Conservation (phyloP, 2,329 filamentous ascomycete genomes). For the Verticillium alfalfae region DNA sequence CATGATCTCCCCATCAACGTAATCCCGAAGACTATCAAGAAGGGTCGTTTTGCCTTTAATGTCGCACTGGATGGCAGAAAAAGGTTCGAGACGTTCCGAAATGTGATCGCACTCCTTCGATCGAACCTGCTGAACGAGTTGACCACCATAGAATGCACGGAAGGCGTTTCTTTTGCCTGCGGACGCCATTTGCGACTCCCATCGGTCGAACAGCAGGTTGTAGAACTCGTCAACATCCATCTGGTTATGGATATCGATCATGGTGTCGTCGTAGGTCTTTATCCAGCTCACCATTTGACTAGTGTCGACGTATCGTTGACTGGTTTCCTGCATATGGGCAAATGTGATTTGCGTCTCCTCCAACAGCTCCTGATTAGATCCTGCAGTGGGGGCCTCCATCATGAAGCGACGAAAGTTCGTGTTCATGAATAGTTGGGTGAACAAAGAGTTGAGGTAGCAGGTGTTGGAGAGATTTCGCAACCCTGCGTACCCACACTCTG, state of each 20-base stretch:
- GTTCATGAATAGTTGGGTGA: conserved; percentile 97
- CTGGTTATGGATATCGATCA: conserved; percentile 82
- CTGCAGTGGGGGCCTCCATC: conserved; percentile 53
- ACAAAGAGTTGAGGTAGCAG: conserved; percentile 91
- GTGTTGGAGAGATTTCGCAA: conserved; percentile 92
- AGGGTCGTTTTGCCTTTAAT: conserved; percentile 86
- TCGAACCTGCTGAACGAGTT: conserved; percentile 89
- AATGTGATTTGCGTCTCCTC: conserved; percentile 77
- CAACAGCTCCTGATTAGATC: conserved; percentile 58
- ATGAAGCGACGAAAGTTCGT: conserved; percentile 81
- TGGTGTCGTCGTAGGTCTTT: conserved; percentile 73
- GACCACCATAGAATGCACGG: conserved; percentile 82
- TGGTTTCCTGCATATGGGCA: conserved; percentile 77
- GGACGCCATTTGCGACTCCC: conserved; percentile 73
- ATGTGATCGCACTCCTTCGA: conserved; percentile 93
- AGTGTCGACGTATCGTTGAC: conserved; percentile 68
- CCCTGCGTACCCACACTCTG: conserved; percentile 77
- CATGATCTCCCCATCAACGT: conserved; percentile 93
- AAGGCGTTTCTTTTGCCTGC: conserved; percentile 66
- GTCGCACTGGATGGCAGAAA: conserved; percentile 92
- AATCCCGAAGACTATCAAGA: conserved; percentile 86
- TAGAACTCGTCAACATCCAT: conserved; percentile 99
- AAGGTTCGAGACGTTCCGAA: conserved; percentile 83
- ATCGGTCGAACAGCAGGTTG: conserved; percentile 85
- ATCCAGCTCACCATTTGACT: conserved; percentile 67